phyloP scores from a whole-genome alignment of 768 basidiomycete species.

The Phaeotremella fagi region DNA sequence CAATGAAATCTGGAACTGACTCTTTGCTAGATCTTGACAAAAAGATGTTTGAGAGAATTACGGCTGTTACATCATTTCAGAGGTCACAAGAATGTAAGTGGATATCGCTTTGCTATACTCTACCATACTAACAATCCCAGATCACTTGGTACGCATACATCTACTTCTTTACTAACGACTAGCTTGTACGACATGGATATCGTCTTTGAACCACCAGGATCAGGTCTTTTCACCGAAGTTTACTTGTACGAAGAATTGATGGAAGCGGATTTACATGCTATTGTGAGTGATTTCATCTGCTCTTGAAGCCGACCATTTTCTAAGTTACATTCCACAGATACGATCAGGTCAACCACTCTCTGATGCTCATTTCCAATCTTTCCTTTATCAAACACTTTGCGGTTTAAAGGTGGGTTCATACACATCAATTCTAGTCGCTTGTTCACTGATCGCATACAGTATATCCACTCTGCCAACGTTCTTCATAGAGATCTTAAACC shows the following conservation, averaged over 20 bases:
- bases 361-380: conserved; percentile 60
- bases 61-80: conserved; percentile 89
- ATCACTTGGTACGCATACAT: neutral
- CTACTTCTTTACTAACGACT: conserved; percentile 57
- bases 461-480: conserved; percentile 97
- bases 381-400: conserved; percentile 97
- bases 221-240: conserved; percentile 91
- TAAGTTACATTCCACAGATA: too few relatives aligned
- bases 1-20: neutral
- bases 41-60: conserved; percentile 92
- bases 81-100: conserved; percentile 91
- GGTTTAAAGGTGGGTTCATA: conserved; percentile 85
- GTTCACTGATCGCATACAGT: conserved; percentile 46
- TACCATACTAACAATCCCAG: neutral
- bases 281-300: conserved; percentile 56
- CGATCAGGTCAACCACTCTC: conserved; percentile 52
- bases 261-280: conserved; percentile 99
- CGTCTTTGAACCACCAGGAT: conserved; percentile 70
- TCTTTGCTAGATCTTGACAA: conserved; percentile 67
- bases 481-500: conserved; percentile 93
- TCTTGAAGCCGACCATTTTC: conserved; percentile 4
- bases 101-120: neutral
- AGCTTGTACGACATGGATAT: conserved; percentile 94
- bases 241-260: conserved; percentile 91
- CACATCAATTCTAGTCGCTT: conserved; percentile 56